Base-by-base conservation (phyloP, 2,329 filamentous ascomycete species). In the Fusarium hostae region DNA sequence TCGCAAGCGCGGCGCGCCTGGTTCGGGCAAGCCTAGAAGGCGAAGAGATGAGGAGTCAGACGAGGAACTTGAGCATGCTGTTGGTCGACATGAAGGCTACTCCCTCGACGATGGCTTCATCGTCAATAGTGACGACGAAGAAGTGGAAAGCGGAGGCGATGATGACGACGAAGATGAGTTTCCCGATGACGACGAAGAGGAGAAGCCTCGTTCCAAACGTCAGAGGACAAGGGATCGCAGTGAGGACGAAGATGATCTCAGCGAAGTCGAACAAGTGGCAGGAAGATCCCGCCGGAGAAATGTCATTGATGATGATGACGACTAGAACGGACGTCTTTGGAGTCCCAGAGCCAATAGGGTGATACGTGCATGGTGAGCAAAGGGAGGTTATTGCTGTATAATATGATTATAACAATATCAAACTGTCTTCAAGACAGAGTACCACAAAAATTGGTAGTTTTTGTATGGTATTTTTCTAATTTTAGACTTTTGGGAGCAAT, bases 41-140 rank as follows among this genome's bases (percentile, higher is more conserved):
- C 84, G 85, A 35, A 84, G 86, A 41, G 92, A 93, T 73, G 92
- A 94, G 67, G 92, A 95, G 75, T 93, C 93, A 12, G 93, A 94
- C 75, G 92, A 94, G 73, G 92, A 93, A 65, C 84, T 90, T 39
- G 88, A 89, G 20, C 86, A 87, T 40, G 88, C 89, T 35, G 84
- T 84, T 48, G 86, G 86, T 35, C 87, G 88, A 57, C 87, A 91
- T 66, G 91, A 95, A 72, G 91, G 94, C 71, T 95, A 95, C 78
- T 92, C 95, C 69, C 87, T 91, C 78, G 92, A 92, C 37, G 93
- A 95, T 76, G 93, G 91, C 63, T 95, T 95, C 78, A 87, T 95
- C 61, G 93, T 91, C 6, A 86, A 86, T 6, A 94, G 91, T 75
- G 92, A 94, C 72, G 92, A 94, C 64, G 93, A 94, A 44, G 89